Base-by-base conservation (phyloP, 148 eudicot species). In the Chenopodium quinoa region DNA sequence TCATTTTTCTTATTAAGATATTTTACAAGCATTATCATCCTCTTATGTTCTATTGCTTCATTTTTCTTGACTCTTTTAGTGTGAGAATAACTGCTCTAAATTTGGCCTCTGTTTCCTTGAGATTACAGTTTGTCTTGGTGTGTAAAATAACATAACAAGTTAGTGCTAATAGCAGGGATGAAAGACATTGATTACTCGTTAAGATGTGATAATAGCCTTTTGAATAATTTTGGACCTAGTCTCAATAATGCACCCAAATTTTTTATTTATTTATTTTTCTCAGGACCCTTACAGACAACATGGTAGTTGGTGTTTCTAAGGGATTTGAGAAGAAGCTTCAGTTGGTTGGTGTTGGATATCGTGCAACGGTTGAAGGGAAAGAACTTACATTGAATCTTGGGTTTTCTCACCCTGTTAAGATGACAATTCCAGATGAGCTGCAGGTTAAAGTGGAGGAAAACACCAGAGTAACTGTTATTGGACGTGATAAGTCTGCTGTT, bases 251-350 rank as follows among this genome's bases (percentile, higher is more conserved):
- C 23, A 23, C 16, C 58, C 73, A 31, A 75, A 60, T 58, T 64
- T 72, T 9, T 46, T 37, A 25, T 75, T 80, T 40, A 40, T 40
- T 40, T 34, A 34, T 34, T 40, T 40, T 47, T 32, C 76, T 73
- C 92, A 95, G 97, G 97, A 95, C 98, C 47, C 91, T 95, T 25
- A 95, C 97, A 0, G 92, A 92, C 84, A 95, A 95, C 88, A 95
- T 95, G 91, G 91, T 93, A 68, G 89, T 91, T 48, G 98, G 98
- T 16, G 97, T 95, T 50, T 95, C 98, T 0, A 92, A 92, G 82
- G 97, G 97, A 70, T 93, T 93, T 52, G 97, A 93, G 73, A 95
- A 95, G 89, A 91, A 78, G 81, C 94, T 95, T 50, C 98, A 90
- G 75, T 65, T 95, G 84, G 80, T 93, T 63, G 97, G 98, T 23